Base-by-base conservation (phyloP, 2,329 filamentous ascomycete species). In the Penicillium sp. region DNA sequence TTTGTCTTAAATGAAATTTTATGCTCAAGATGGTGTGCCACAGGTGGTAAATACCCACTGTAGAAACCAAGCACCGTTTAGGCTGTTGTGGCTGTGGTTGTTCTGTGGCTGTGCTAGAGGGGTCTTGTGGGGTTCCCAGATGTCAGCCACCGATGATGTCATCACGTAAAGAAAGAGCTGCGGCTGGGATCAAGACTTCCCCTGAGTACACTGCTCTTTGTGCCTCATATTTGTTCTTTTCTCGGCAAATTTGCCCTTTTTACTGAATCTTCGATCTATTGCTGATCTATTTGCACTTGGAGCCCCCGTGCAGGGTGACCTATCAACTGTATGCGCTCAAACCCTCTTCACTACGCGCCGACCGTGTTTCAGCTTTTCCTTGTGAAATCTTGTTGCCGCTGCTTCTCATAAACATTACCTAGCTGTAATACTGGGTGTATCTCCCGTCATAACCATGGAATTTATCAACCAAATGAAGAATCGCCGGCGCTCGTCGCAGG, bases 381-480 rank as follows among this genome's bases (percentile, higher is more conserved):
- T 54, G 47, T 42, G 26, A 31, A 25, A 21, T 25, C 23, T 4
- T 23, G n/a, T 23, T 19, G 31, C 21, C 23, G 21, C 42, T 35
- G 13, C n/a, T 33, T 25, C 4, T 13, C 9, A 37, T 16, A 11
- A 43, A n/a, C 10, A 21, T 21, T 33, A 3, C 19, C 35, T 23
- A 9, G 35, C 11, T 26, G n/a, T 29, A 19, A 4, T 48, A 25
- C 7, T 16, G 27, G 3, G 35, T 39, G 6, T 44, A 11, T 26
- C 35, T 27, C 54, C 59, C 57, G 50, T 46, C 59, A 58, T 59
- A 49, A 35, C 53, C 21, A 77, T 78, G 72, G 70, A 80, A 61
- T 79, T 79, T 59, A 70, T 81, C 54, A 78, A 72, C 49, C 71
- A 75, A 59, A 72, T 79, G 47, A 77, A 74, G 54, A 67, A 71